Evolutionary conservation across 805 yeast species (phyloP).

Genomic region (Pichia paraexigua): DNA sequence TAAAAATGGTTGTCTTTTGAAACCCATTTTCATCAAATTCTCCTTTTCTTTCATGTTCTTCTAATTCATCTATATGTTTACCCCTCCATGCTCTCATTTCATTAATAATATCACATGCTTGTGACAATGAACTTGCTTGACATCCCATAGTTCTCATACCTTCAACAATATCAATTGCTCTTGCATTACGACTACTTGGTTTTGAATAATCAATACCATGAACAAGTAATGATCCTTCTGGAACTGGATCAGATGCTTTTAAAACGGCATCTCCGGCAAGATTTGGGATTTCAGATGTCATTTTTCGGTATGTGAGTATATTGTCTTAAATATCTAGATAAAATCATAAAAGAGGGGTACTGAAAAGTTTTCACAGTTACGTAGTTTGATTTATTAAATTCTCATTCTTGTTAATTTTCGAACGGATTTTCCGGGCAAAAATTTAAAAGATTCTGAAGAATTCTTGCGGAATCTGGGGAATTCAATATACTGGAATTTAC

Average conservation of each 20-base stretch:
- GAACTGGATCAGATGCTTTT: slow-evolving; percentile 78
- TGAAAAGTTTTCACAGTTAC: background rate
- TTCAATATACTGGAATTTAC: too few relatives aligned
- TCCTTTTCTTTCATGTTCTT: slow-evolving; percentile 65
- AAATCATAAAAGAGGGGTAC: background rate
- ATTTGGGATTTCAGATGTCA: slow-evolving; percentile 43
- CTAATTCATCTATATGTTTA: slow-evolving; percentile 55
- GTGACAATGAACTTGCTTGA: slow-evolving; percentile 81
- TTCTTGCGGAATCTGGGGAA: too few relatives aligned
- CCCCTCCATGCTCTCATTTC: slow-evolving; percentile 95
- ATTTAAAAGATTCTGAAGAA: too few relatives aligned
- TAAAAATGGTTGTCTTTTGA: slow-evolving; percentile 83
- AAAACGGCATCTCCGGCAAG: slow-evolving; percentile 88
- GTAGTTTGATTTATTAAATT: background rate
- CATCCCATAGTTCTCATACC: slow-evolving; percentile 96
- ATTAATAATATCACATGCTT: slow-evolving; percentile 88
- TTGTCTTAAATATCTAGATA: background rate
- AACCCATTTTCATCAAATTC: slow-evolving; percentile 68
- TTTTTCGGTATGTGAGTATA: background rate
- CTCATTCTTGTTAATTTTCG: background rate
- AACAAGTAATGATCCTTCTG: slow-evolving; percentile 70
- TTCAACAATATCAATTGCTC: slow-evolving; percentile 67
- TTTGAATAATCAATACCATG: slow-evolving; percentile 85
- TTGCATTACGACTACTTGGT: slow-evolving; percentile 65
- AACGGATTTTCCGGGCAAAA: too few relatives aligned